Conservation (phyloP, 2,329 filamentous ascomycete species). For the Periglandula ipomoeae region DNA sequence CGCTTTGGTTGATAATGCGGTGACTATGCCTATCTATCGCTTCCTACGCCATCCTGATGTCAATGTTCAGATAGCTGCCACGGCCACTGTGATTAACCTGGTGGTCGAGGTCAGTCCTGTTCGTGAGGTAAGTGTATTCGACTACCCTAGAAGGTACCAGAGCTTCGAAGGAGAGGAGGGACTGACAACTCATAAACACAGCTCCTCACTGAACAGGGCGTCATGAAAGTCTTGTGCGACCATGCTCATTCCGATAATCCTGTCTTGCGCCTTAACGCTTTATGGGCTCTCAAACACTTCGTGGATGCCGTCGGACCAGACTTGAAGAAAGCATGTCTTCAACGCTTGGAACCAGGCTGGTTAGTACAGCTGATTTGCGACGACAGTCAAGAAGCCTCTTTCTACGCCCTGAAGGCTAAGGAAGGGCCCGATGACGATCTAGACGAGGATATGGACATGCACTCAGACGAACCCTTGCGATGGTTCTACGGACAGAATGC, state of each 20-base stretch:
- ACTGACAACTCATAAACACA: slow-evolving; percentile 26
- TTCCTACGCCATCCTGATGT: slow-evolving; percentile 67
- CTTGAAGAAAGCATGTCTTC: slow-evolving; percentile 67
- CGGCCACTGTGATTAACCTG: slow-evolving; percentile 75
- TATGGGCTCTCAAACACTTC: slow-evolving; percentile 93
- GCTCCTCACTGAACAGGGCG: slow-evolving; percentile 63
- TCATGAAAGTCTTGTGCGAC: slow-evolving; percentile 69
- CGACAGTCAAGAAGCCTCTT: slow-evolving; percentile 45
- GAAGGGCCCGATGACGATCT: slow-evolving; percentile 28
- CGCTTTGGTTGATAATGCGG: slow-evolving; percentile 74
- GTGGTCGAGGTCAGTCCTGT: slow-evolving; percentile 85
- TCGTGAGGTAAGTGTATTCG: slow-evolving; percentile 59
- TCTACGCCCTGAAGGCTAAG: slow-evolving; percentile 27
- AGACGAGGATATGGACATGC: slow-evolving; percentile 52
- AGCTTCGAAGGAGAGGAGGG: neutral
- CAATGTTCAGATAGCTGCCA: slow-evolving; percentile 78
- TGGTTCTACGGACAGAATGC: slow-evolving; percentile 27
- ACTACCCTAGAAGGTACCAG: neutral
- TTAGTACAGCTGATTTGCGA: slow-evolving; percentile 68
- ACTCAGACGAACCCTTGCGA: slow-evolving; percentile 33
- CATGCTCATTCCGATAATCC: slow-evolving; percentile 75
- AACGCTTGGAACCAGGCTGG: slow-evolving; percentile 71
- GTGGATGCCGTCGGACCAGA: slow-evolving; percentile 63
- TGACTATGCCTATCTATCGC: slow-evolving; percentile 66
- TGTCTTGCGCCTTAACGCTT: slow-evolving; percentile 70